Base-by-base conservation (phyloP, 495 filamentous ascomycete species). In the Aspergillus funiculosus region DNA sequence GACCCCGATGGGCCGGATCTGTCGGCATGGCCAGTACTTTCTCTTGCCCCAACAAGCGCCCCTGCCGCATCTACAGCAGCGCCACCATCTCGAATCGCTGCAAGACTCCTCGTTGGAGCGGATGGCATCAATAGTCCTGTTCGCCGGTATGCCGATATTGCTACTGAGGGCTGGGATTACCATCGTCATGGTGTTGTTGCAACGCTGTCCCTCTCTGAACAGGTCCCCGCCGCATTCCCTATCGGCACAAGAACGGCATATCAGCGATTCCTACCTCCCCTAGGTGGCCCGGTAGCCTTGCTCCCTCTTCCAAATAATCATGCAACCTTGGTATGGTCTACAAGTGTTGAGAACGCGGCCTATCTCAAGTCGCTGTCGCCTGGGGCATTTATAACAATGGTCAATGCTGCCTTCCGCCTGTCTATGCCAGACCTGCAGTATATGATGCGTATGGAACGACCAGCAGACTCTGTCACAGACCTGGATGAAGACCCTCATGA, bases 121-220 rank as follows among this genome's bases (percentile, higher is more conserved):
- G 92, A 99, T 57, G 92, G 92, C 8, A 84, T 88, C 13, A 95
- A 95, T 62, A 92, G 87, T 60, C 94, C 92, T 13, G 92, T 97
- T 10, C 83, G 92, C 31, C 77, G 77, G 2, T 99, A 95, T 58
- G 88, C 91, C 5, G 84, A 83, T 26, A 96, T 97, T 54, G 64
- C 80, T 37, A 85, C 82, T 21, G 73, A 80, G 2, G 92, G 94
- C 15, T 99, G 90, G 88, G 94, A 97, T 62, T 99, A 97, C 68
- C 76, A 79, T 37, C 77, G 87, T 15, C 83, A 94, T 61, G 92
- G 94, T 13, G 76, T 97, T 6, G 92, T 99, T 10, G 92, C 92
- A 48, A 92, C 89, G 0, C 66, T 99, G 15, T 73, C 83, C 38
- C 71, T 95, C 6, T 74, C 78, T 20, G 82, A 78, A 1, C 59